Evolutionary conservation across 306 rosid species (phyloP).

Genomic region (Gastrolobium villosum): DNA sequence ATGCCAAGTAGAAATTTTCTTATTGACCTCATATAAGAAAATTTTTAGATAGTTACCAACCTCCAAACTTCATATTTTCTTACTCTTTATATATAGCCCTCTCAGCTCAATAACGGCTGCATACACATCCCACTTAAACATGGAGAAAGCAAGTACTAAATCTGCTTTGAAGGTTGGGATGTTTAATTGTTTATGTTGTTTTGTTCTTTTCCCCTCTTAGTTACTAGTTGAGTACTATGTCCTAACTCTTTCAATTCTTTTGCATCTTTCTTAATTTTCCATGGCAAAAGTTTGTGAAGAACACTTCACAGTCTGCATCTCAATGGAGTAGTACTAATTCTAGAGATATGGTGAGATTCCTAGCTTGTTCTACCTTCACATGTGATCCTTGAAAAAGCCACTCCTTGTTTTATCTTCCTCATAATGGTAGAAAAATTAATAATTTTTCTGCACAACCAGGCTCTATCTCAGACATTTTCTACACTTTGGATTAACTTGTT

Average conservation of each 20-base stretch:
- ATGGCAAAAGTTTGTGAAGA: conserved; percentile 65
- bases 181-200: conserved; percentile 5
- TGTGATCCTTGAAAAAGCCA: neutral
- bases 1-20: too few relatives aligned
- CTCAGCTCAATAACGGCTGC: conserved; percentile 44
- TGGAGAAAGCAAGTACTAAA: conserved; percentile 75
- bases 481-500: conserved; percentile 39
- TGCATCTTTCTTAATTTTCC: conserved; percentile 17
- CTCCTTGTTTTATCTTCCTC: conserved; percentile 39
- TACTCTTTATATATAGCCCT: conserved; percentile 55
- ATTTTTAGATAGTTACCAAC: conserved; percentile 67
- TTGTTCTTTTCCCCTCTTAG: conserved; percentile 25
- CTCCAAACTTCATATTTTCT: conserved; percentile 63
- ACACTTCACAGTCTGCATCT: conserved; percentile 65
- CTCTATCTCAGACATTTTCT: conserved; percentile 25
- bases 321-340: conserved; percentile 70
- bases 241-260: conserved; percentile 42
- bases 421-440: neutral
- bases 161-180: conserved; percentile 70
- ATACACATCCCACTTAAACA: conserved; percentile 47
- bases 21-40: too few relatives aligned
- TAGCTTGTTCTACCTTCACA: conserved; percentile 27
- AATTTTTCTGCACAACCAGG: conserved; percentile 9
- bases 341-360: conserved; percentile 76
- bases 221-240: conserved; percentile 32